phyloP scores from a whole-genome alignment of 371 early-diverging fungal species.

The Mucor mucedo region DNA sequence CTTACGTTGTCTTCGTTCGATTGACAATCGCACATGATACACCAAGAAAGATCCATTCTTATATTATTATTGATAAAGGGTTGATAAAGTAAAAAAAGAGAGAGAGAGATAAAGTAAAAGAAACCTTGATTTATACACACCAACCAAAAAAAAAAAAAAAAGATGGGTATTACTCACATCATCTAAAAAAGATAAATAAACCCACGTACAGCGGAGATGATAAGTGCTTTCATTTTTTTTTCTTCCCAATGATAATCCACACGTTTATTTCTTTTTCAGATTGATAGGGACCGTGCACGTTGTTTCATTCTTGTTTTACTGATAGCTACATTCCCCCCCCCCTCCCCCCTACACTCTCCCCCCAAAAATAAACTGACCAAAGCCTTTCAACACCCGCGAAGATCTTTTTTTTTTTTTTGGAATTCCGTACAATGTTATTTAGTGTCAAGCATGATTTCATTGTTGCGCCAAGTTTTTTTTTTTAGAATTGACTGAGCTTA shows the following conservation, averaged over 20 bases:
- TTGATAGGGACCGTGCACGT: slow-evolving; percentile 13
- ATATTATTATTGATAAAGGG: background rate
- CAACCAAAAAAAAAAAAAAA: background rate
- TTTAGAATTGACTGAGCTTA: background rate
- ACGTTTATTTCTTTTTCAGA: slow-evolving; percentile 13
- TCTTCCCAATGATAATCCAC: slow-evolving; percentile 4
- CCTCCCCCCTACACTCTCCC: too few species aligned
- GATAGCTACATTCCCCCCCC: too few species aligned
- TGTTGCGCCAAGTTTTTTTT: too few species aligned
- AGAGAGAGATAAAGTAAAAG: background rate
- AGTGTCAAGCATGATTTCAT: too few species aligned
- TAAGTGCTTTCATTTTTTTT: background rate
- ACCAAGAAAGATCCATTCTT: slow-evolving; percentile 46
- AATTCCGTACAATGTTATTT: too few species aligned
- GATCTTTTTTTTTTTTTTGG: background rate
- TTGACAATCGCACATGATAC: slow-evolving; percentile 45
- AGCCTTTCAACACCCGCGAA: too few species aligned
- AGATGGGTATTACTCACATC: background rate
- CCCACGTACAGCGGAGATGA: slow-evolving; percentile 9
- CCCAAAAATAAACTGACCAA: too few species aligned
- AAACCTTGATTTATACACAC: background rate
- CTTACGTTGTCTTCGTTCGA: slow-evolving; percentile 37
- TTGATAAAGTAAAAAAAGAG: background rate
- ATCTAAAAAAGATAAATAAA: too few species aligned
- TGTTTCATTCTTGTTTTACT: slow-evolving; percentile 59